Evolutionary conservation across 495 filamentous ascomycete species (phyloP).

Genomic region (Penicillium angulare): DNA sequence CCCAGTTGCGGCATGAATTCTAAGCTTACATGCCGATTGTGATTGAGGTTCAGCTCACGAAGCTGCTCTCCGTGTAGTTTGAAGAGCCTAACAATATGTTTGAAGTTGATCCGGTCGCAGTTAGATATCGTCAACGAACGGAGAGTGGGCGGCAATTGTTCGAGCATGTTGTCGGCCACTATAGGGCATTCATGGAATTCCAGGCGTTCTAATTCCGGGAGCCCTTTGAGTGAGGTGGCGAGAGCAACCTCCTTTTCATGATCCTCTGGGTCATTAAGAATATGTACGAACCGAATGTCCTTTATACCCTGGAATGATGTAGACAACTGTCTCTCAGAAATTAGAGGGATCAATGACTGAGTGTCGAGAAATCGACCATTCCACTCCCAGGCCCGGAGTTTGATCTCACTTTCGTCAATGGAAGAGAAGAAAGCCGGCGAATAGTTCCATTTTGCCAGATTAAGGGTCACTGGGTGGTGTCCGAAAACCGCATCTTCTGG

Average conservation of each 20-base stretch:
- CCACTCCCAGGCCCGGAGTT: constrained; percentile 75
- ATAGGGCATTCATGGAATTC: constrained; percentile 66
- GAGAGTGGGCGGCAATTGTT: constrained; percentile 60
- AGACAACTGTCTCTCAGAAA: constrained; percentile 55
- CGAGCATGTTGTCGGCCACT: constrained; percentile 58
- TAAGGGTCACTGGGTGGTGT: constrained; percentile 25
- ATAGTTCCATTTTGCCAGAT: constrained; percentile 58
- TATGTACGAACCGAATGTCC: constrained; percentile 64
- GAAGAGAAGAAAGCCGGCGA: constrained; percentile 57
- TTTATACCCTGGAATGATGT: constrained; percentile 57
- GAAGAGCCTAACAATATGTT: constrained; percentile 59
- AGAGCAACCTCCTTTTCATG: constrained; percentile 46
- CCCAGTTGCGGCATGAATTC: constrained; percentile 64
- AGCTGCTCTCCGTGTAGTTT: constrained; percentile 59
- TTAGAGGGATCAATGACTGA: constrained; percentile 44
- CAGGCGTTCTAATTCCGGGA: constrained; percentile 61
- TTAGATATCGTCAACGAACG: constrained; percentile 68
- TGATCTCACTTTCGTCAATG: constrained; percentile 43
- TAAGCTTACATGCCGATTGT: constrained; percentile 75
- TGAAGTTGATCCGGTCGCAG: constrained; percentile 64
- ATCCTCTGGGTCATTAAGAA: constrained; percentile 21
- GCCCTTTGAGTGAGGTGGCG: constrained; percentile 52
- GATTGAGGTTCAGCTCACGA: constrained; percentile 62
- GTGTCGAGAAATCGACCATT: constrained; percentile 61
- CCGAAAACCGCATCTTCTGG: constrained; percentile 33